These are phyloP conservation scores for Fusarium clavum DNA, from an alignment of 2,329 filamentous ascomycete species.

Conservation along the genomic window DNA sequence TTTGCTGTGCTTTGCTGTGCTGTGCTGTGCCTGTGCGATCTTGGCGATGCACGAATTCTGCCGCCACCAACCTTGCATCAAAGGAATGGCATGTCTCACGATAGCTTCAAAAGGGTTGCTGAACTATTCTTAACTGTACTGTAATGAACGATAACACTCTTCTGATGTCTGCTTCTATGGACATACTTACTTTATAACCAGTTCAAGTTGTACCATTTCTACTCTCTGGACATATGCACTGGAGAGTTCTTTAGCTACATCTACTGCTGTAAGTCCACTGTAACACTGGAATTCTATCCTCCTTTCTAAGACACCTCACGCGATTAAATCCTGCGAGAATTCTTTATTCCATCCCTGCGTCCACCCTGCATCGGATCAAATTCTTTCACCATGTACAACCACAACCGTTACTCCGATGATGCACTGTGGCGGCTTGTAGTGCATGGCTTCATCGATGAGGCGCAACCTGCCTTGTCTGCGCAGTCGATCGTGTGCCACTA, in stretches of 20 bases:
- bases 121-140: not conserved
- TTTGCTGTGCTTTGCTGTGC: not conserved
- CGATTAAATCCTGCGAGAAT: constrained; percentile 20
- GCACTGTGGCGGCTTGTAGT: not conserved
- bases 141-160: not conserved
- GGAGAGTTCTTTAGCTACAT: not conserved
- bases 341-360: constrained; percentile 32
- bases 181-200: too few relatives aligned
- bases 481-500: constrained; percentile 22
- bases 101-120: constrained; percentile 21
- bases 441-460: constrained; percentile 17
- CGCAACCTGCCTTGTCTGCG: constrained; percentile 1
- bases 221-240: not conserved
- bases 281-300: constrained; percentile 28
- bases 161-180: not conserved
- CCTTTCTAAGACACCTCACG: constrained; percentile 21
- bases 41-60: not conserved
- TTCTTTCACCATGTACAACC: constrained; percentile 9
- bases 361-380: constrained; percentile 22
- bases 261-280: not conserved
- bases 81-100: constrained; percentile 37
- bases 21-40: constrained; percentile 1
- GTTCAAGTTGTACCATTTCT: too few relatives aligned
- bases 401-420: not conserved
- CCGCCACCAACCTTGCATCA: constrained; percentile 26